phyloP scores from a whole-genome alignment of 306 rosid genomes.

The Pyrus betulifolia region DNA sequence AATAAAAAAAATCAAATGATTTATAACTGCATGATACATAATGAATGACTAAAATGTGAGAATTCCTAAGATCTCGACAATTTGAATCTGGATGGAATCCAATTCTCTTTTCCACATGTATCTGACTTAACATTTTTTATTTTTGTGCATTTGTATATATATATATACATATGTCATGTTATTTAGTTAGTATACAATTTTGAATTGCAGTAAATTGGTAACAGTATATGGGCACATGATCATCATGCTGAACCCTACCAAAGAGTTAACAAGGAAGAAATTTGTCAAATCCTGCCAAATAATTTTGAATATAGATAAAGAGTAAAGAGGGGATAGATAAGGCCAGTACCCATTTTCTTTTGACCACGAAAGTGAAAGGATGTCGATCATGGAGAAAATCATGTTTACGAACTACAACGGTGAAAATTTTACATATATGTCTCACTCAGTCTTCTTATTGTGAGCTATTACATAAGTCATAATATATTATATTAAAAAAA shows the following conservation, averaged over 20 bases:
- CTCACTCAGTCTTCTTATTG: too few species aligned
- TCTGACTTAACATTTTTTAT: background rate
- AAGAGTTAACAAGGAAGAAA: background rate
- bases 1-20: too few species aligned
- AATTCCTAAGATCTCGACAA: rapidly evolving
- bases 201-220: background rate
- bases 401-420: background rate
- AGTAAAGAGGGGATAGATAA: background rate
- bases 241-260: background rate
- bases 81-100: too few species aligned
- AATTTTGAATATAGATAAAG: background rate
- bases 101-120: background rate
- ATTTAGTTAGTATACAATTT: background rate
- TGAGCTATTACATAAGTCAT: background rate
- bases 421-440: background rate
- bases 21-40: rapidly evolving
- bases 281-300: background rate
- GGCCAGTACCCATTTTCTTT: background rate
- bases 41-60: too few species aligned
- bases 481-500: too few species aligned
- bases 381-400: background rate
- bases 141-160: background rate
- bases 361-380: background rate
- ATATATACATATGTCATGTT: background rate
- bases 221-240: background rate